These are phyloP conservation scores for Talaromyces liani DNA, from an alignment of 495 filamentous ascomycete genomes.

Conservation along the genomic window DNA sequence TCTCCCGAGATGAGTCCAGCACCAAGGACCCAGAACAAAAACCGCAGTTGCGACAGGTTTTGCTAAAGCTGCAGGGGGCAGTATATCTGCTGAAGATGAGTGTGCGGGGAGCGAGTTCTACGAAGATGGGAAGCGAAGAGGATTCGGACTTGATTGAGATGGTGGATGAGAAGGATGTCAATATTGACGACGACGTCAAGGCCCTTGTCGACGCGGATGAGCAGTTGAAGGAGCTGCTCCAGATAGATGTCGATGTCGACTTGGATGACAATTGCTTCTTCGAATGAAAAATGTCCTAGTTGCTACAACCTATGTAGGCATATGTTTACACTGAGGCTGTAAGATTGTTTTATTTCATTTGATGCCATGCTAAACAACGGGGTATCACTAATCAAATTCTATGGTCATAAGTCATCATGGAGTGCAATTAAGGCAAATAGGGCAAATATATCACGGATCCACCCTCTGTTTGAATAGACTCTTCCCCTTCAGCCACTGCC, in stretches of 20 bases:
- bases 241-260: constrained; percentile 12
- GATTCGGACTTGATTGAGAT: constrained; percentile 11
- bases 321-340: background rate
- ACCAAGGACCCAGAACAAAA: background rate
- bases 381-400: constrained; percentile 1
- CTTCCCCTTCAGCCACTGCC: constrained; percentile 89
- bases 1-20: constrained; percentile 32
- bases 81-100: constrained; percentile 30
- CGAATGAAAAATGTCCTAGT: background rate
- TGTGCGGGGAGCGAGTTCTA: constrained; percentile 21
- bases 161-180: constrained; percentile 16
- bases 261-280: constrained; percentile 10
- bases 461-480: constrained; percentile 87
- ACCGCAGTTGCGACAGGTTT: constrained; percentile 22
- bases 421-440: background rate
- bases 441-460: constrained; percentile 37
- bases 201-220: constrained; percentile 30
- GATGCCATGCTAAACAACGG: background rate
- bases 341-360: background rate
- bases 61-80: constrained; percentile 37
- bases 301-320: background rate
- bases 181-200: constrained; percentile 24
- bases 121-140: constrained; percentile 10
- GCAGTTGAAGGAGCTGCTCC: constrained; percentile 22
- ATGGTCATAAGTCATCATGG: background rate